These are phyloP conservation scores for Cyclotella kingstonii DNA, from an alignment of 108 stramenopile genomes.

Conservation along the genomic window DNA sequence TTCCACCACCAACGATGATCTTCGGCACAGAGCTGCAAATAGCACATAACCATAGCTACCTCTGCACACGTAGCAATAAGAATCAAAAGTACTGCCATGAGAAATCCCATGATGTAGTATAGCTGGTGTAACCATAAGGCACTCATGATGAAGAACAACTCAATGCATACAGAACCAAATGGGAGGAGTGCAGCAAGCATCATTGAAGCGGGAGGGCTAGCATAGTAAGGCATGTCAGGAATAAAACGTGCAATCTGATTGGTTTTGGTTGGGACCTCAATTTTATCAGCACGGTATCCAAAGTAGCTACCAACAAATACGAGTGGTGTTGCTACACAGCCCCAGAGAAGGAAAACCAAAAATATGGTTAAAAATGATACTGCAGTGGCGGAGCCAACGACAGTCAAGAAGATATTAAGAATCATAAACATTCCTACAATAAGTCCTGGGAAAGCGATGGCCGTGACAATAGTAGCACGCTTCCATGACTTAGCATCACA, in stretches of 20 bases:
- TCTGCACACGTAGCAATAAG: conserved; percentile 93
- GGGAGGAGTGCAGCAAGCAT: conserved; percentile 92
- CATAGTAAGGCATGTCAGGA: conserved; percentile 88
- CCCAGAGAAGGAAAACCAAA: conserved; percentile 87
- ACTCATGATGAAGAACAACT: conserved; percentile 99
- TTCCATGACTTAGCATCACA: conserved; percentile 85
- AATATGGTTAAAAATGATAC: conserved; percentile 90
- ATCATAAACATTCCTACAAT: conserved; percentile 84
- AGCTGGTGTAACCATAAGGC: conserved; percentile 97
- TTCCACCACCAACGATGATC: conserved; percentile 99
- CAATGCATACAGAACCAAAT: conserved; percentile 98
- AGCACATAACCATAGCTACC: conserved; percentile 96
- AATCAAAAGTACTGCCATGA: conserved; percentile 92
- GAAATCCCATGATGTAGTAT: conserved; percentile 99
- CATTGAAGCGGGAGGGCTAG: conserved; percentile 66
- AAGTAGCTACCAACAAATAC: conserved; percentile 96
- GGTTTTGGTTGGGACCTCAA: conserved; percentile 87
- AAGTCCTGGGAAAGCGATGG: conserved; percentile 74
- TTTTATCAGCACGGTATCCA: conserved; percentile 81
- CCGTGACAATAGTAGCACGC: conserved; percentile 79
- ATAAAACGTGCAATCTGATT: conserved; percentile 94
- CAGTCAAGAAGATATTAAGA: conserved; percentile 79
- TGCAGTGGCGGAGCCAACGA: conserved; percentile 90
- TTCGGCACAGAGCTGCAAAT: conserved; percentile 98
- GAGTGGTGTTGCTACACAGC: conserved; percentile 88